Evolutionary conservation across 768 basidiomycete species (phyloP).

Genomic region (Stropharia rugosoannulata): DNA sequence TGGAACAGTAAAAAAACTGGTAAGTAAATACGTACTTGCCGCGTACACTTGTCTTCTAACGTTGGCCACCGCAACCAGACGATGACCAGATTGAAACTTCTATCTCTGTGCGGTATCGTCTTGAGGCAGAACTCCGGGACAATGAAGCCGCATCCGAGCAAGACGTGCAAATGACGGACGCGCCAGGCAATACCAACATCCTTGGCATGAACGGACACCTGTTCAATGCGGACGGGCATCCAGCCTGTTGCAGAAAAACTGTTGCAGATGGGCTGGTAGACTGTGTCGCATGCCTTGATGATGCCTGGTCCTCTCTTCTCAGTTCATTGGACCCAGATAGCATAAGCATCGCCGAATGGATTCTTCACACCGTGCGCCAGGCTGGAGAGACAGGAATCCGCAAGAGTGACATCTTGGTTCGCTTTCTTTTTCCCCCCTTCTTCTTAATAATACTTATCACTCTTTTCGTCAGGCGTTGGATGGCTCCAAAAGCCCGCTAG

Average conservation of each 20-base stretch:
- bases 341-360: conserved; percentile 25
- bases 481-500: conserved; percentile 4
- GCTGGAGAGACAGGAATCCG: conserved; percentile 38
- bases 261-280: conserved; percentile 35
- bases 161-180: conserved; percentile 10
- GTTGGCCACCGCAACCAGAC: conserved; percentile 40
- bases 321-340: conserved; percentile 27
- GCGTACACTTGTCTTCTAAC: background rate
- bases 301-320: conserved; percentile 33
- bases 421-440: conserved; percentile 11
- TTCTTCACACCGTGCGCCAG: conserved; percentile 35
- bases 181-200: conserved; percentile 2
- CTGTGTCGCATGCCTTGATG: conserved; percentile 44
- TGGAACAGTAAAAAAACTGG: conserved; percentile 93
- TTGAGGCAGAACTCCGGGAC: conserved; percentile 9
- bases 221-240: conserved; percentile 34
- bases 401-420: conserved; percentile 36
- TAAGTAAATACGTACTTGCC: conserved; percentile 25
- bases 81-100: conserved; percentile 83
- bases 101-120: conserved; percentile 44
- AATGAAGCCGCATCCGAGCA: conserved; percentile 10
- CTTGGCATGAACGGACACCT: conserved; percentile 37
- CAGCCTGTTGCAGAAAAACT: conserved; percentile 47
- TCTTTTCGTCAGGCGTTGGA: conserved; percentile 1
- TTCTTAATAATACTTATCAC: background rate